phyloP scores from a whole-genome alignment of 2,329 filamentous ascomycete species.

The Aspergillus sclerotialis region DNA sequence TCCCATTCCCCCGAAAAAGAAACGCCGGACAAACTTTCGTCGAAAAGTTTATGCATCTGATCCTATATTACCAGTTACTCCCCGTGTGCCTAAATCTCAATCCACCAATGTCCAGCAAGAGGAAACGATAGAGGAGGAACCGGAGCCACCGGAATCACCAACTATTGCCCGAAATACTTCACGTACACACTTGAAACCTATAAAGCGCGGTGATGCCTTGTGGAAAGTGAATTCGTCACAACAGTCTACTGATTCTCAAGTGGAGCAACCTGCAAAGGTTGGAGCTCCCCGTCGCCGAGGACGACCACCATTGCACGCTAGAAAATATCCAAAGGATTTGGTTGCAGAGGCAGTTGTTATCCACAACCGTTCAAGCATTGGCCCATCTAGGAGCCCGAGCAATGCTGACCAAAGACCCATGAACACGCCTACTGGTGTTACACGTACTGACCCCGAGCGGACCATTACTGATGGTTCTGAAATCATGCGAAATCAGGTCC shows the following conservation, averaged over 20 bases:
- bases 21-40: conserved; percentile 27
- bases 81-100: conserved; percentile 14
- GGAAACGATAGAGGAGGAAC: conserved; percentile 6
- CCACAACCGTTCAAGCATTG: neutral
- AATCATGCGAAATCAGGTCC: conserved; percentile 46
- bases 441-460: conserved; percentile 2
- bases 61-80: conserved; percentile 20
- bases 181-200: conserved; percentile 15
- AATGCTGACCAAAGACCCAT: conserved; percentile 7
- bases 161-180: conserved; percentile 11
- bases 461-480: conserved; percentile 13
- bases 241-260: conserved; percentile 14
- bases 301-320: conserved; percentile 6
- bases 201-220: conserved; percentile 20
- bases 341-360: neutral
- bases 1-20: conserved; percentile 29
- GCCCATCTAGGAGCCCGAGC: neutral
- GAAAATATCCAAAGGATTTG: neutral
- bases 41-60: conserved; percentile 23
- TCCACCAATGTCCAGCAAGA: conserved; percentile 10
- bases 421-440: conserved; percentile 5
- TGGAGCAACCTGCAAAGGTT: conserved; percentile 6
- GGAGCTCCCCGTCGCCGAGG: conserved; percentile 8
- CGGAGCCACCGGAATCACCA: conserved; percentile 8
- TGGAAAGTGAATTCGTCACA: conserved; percentile 33